Evolutionary conservation across 148 eudicot species (phyloP), one percentile per base, ranked within the genome.

Genomic region (Chenopodium quinoa): DNA sequence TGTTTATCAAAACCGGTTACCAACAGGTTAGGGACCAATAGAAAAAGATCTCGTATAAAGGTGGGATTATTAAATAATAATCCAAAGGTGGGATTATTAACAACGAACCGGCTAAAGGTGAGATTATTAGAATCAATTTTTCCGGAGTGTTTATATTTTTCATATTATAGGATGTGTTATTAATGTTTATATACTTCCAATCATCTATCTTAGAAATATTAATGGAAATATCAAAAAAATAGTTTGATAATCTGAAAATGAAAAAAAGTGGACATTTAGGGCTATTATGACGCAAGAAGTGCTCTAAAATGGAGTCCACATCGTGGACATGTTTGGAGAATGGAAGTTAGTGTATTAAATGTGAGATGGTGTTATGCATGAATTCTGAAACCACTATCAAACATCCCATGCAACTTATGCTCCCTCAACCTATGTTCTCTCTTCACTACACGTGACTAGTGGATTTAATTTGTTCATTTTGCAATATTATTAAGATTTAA

Each of bases 401-500:
- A 68, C 75, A 52, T 50, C 81, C 81, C 81, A 31, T 79, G 65
- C 75, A 79, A 79, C 25, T 19, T 52, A 29, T 79, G 81, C 66
- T 56, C 65, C 81, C 81, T 65, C 27, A 64, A 44, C 66, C 70
- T 62, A 19, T n/a, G 73, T 78, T 67, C 12, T 47, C 31, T 25
- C 73, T 46, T 23, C 73, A n/a, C 1, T 12, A 1, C 74, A 78
- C 73, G 48, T 78, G 75, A 78, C 81, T 44, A n/a, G 32, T 63
- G 31, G 11, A 14, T 29, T 72, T 44, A 20, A 20, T 46, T 22
- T 72, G 56, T 72, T 72, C 52, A 40, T 44, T n/a, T 56, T 56
- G n/a, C 62, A 17, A 56, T 14, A 13, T 56, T 4, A 56, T 17
- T 17, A 56, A 56, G 22, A 56, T 56, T 54, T 56, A 56, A 14